phyloP scores from a whole-genome alignment of 1,284 basidiomycete species.

The Fomitopsis schrenkii region DNA sequence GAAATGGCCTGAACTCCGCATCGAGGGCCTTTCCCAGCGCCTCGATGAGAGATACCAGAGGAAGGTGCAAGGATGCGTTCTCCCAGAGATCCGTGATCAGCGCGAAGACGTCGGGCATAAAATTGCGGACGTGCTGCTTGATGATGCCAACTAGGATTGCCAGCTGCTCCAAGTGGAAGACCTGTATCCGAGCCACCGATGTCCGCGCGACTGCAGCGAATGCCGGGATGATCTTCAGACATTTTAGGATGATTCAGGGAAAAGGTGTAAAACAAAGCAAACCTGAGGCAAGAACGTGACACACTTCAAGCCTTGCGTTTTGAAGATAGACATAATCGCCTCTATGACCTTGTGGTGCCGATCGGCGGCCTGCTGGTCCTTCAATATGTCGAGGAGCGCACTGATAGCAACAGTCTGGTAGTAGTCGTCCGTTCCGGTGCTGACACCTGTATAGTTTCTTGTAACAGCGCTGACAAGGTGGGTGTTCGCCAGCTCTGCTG shows the following conservation, averaged over 20 bases:
- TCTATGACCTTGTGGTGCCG: slow-evolving; percentile 96
- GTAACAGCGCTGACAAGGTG: slow-evolving; percentile 51
- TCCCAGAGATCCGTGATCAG: slow-evolving; percentile 91
- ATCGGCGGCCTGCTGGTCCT: slow-evolving; percentile 81
- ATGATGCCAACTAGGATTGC: slow-evolving; percentile 96
- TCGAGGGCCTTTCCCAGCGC: slow-evolving; percentile 94
- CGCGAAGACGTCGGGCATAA: slow-evolving; percentile 78
- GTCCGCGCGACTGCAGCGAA: slow-evolving; percentile 88
- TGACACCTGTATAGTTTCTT: slow-evolving; percentile 30
- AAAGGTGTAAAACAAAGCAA: slow-evolving; percentile 13
- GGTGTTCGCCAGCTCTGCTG: slow-evolving; percentile 54
- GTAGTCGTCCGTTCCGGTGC: slow-evolving; percentile 83
- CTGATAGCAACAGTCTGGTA: slow-evolving; percentile 97
- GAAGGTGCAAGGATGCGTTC: slow-evolving; percentile 81
- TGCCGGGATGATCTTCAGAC: slow-evolving; percentile 88
- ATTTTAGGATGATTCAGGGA: neutral
- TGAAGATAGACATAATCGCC: slow-evolving; percentile 99
- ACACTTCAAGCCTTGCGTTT: slow-evolving; percentile 96
- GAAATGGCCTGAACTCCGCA: slow-evolving; percentile 96
- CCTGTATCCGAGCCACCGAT: slow-evolving; percentile 81
- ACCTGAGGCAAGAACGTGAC: slow-evolving; percentile 95
- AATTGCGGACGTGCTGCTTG: slow-evolving; percentile 96
- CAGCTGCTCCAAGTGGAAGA: slow-evolving; percentile 95
- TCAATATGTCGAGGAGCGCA: slow-evolving; percentile 84
- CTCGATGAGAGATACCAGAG: slow-evolving; percentile 92